phyloP scores from a whole-genome alignment of 2,329 filamentous ascomycete species.

The Davidsoniella neocaledoniae region DNA sequence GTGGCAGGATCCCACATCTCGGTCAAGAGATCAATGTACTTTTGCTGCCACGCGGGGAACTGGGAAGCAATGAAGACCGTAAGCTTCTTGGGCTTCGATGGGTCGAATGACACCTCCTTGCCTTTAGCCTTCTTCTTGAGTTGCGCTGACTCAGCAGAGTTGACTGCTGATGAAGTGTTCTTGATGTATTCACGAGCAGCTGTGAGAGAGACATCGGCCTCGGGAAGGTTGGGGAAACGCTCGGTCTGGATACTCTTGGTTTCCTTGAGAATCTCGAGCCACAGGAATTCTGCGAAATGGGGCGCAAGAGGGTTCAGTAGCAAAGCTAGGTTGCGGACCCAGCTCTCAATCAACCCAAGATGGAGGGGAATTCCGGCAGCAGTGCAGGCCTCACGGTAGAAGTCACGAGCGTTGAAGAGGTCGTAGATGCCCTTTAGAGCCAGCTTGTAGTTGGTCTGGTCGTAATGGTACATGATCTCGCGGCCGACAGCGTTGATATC shows the following conservation, averaged over 20 bases:
- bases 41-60: conserved; percentile 83
- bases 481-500: conserved; percentile 74
- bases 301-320: conserved; percentile 72
- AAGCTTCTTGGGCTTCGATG: conserved; percentile 80
- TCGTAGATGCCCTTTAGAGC: conserved; percentile 67
- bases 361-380: conserved; percentile 76
- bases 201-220: conserved; percentile 48
- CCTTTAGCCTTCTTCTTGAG: conserved; percentile 87
- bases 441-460: conserved; percentile 51
- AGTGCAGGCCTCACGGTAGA: conserved; percentile 69
- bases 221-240: conserved; percentile 52
- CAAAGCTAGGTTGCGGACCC: conserved; percentile 73
- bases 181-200: conserved; percentile 74
- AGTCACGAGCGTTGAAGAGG: conserved; percentile 73
- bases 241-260: conserved; percentile 61
- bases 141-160: conserved; percentile 65
- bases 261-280: conserved; percentile 77
- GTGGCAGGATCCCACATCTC: conserved; percentile 47
- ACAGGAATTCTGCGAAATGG: conserved; percentile 90
- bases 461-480: conserved; percentile 65
- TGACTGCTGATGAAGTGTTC: conserved; percentile 60
- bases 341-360: conserved; percentile 58
- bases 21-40: conserved; percentile 67
- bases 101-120: conserved; percentile 71
- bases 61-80: conserved; percentile 66